Conservation (phyloP, 495 filamentous ascomycete species). For the Trypethelium eluteriae region DNA sequence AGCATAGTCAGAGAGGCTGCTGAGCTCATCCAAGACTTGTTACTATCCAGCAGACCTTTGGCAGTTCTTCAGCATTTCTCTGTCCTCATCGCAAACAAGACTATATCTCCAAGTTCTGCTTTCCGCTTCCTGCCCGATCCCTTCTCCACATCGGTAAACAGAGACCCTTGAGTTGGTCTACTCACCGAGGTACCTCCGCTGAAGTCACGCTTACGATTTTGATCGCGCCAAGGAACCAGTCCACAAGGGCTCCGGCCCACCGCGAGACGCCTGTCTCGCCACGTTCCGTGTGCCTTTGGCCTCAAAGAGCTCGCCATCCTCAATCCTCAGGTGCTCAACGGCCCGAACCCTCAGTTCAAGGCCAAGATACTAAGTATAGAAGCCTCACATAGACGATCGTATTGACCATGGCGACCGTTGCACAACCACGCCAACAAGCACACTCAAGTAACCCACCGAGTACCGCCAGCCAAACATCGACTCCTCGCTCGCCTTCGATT, state of each 20-base stretch:
- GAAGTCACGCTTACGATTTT: not conserved
- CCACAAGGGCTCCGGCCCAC: constrained; percentile 3
- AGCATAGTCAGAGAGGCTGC: not conserved
- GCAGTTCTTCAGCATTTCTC: not conserved
- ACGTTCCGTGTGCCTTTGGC: not conserved
- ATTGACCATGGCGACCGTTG: not conserved
- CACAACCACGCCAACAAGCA: not conserved
- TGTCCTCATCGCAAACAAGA: not conserved
- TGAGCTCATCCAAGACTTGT: not conserved
- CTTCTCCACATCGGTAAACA: not conserved
- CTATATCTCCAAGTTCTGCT: not conserved
- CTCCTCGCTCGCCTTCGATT: constrained; percentile 2
- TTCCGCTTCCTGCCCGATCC: not conserved
- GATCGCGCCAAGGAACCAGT: not conserved
- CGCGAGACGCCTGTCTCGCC: constrained; percentile 5
- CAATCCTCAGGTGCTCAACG: not conserved
- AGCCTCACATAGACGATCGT: not conserved
- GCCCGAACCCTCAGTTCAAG: not conserved
- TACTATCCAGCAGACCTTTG: not conserved
- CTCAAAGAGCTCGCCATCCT: not conserved
- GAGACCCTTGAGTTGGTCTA: not conserved
- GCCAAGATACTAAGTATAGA: not conserved
- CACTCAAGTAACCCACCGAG: constrained; percentile 2
- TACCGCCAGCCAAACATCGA: not conserved
- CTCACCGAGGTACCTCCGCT: not conserved